A percentile compares a stretch with the other conserved stretches of the same genome.
phyloP scores from a whole-genome alignment of 768 basidiomycete genomes.

The Tulasnella sp. region DNA sequence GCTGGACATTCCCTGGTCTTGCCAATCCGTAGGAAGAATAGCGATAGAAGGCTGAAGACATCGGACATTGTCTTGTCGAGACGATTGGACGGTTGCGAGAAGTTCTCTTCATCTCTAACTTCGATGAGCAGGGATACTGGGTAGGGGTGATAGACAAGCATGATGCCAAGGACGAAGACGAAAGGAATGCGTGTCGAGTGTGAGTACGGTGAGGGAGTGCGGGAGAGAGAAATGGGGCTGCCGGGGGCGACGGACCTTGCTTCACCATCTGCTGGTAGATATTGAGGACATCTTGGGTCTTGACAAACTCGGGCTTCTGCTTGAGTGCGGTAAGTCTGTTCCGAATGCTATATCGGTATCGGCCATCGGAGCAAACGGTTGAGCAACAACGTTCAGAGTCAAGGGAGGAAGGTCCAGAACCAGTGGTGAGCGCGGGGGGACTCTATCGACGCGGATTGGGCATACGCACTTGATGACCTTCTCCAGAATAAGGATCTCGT shows the following conservation, averaged over 20 bases:
- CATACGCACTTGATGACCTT: constrained; percentile 78
- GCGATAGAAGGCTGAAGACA: constrained; percentile 90
- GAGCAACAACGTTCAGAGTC: constrained; percentile 30
- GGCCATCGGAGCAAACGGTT: constrained; percentile 10
- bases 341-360: constrained; percentile 65
- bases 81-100: constrained; percentile 72
- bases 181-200: constrained; percentile 15
- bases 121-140: constrained; percentile 89
- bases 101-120: constrained; percentile 74
- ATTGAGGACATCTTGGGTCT: constrained; percentile 87
- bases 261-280: constrained; percentile 93
- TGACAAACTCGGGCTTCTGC: constrained; percentile 91
- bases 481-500: constrained; percentile 93
- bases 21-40: constrained; percentile 98
- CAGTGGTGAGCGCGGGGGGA: constrained; percentile 15
- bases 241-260: constrained; percentile 64
- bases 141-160: constrained; percentile 34
- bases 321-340: constrained; percentile 93
- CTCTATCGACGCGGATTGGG: not conserved
- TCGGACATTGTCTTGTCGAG: constrained; percentile 95
- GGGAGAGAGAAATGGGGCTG: constrained; percentile 27
- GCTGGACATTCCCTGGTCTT: constrained; percentile 94
- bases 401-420: constrained; percentile 12
- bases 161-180: constrained; percentile 14
- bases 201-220: constrained; percentile 11